phyloP scores from a whole-genome alignment of 805 yeast genomes.

The Priceomyces castillae region DNA sequence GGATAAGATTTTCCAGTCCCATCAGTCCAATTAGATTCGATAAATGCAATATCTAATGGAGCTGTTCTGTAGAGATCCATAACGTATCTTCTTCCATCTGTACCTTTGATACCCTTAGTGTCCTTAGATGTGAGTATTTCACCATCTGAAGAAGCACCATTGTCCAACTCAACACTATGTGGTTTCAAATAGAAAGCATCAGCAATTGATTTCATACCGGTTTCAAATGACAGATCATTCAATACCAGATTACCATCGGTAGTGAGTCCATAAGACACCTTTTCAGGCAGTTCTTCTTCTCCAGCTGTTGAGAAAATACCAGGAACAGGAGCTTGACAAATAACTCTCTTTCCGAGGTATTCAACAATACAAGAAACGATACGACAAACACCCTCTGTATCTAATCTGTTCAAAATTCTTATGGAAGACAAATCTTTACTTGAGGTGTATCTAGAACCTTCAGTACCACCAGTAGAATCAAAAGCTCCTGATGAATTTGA shows the following conservation, averaged over 20 bases:
- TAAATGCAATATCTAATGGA: conserved; percentile 79
- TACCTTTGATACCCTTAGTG: conserved; percentile 81
- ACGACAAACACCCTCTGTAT: conserved; percentile 60
- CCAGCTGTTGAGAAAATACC: conserved; percentile 63
- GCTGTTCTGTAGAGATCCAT: conserved; percentile 81
- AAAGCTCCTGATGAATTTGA: conserved; percentile 63
- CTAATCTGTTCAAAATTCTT: conserved; percentile 63
- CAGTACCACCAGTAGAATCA: conserved; percentile 69
- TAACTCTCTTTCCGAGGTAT: conserved; percentile 81
- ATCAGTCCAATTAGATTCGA: conserved; percentile 51
- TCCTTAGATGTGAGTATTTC: conserved; percentile 69
- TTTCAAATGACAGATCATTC: conserved; percentile 51
- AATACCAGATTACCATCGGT: conserved; percentile 55
- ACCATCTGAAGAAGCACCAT: conserved; percentile 38
- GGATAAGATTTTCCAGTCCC: conserved; percentile 59
- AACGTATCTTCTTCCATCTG: conserved; percentile 80
- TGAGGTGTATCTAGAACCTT: conserved; percentile 78
- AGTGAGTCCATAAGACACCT: conserved; percentile 72
- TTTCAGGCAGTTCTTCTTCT: conserved; percentile 42
- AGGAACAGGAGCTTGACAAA: conserved; percentile 95
- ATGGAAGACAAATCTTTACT: conserved; percentile 77
- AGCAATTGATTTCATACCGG: conserved; percentile 58
- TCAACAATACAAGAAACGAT: conserved; percentile 85
- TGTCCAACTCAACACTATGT: conserved; percentile 54
- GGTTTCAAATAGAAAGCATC: conserved; percentile 76